Evolutionary conservation across 371 early-diverging fungal species (phyloP).

Genomic region (Mortierella sp.): DNA sequence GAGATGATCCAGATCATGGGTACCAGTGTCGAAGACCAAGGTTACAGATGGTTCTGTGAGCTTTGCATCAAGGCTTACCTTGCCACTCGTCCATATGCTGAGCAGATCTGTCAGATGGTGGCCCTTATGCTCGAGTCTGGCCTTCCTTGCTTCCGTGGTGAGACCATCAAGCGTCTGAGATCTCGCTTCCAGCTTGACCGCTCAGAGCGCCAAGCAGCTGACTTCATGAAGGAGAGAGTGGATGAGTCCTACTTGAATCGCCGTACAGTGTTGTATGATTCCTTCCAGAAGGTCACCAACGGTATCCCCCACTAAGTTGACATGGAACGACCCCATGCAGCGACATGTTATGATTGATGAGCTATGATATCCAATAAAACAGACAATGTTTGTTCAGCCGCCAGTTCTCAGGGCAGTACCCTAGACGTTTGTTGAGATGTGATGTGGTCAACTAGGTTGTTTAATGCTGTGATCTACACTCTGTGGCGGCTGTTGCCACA

Average conservation of each 20-base stretch:
- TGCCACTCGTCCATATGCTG: slow-evolving; percentile 90
- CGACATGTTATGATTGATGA: no score
- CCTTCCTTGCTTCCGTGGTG: slow-evolving; percentile 97
- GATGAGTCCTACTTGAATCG: slow-evolving; percentile 92
- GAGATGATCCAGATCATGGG: slow-evolving; percentile 99
- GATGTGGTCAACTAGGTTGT: no score
- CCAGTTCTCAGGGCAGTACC: no score
- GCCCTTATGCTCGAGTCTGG: slow-evolving; percentile 95
- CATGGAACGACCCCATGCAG: no score
- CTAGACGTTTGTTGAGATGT: no score
- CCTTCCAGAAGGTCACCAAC: slow-evolving; percentile 92
- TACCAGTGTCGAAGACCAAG: slow-evolving; percentile 82
- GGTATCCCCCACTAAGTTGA: slow-evolving; percentile 63
- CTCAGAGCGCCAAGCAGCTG: slow-evolving; percentile 92
- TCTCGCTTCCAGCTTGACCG: slow-evolving; percentile 93
- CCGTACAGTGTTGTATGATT: slow-evolving; percentile 86
- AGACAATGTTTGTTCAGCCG: no score
- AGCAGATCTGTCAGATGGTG: slow-evolving; percentile 92
- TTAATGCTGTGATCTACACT: no score
- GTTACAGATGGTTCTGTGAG: slow-evolving; percentile 90
- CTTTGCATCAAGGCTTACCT: slow-evolving; percentile 93
- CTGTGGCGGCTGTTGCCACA: no score
- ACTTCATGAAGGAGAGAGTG: slow-evolving; percentile 91
- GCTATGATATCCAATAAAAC: no score
- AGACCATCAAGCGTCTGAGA: slow-evolving; percentile 88